A percentile compares a stretch with the other conserved stretches of the same genome.
These are phyloP conservation scores for Eucalyptus albens DNA, from an alignment of 345 rosid genomes.

Conservation along the genomic window DNA sequence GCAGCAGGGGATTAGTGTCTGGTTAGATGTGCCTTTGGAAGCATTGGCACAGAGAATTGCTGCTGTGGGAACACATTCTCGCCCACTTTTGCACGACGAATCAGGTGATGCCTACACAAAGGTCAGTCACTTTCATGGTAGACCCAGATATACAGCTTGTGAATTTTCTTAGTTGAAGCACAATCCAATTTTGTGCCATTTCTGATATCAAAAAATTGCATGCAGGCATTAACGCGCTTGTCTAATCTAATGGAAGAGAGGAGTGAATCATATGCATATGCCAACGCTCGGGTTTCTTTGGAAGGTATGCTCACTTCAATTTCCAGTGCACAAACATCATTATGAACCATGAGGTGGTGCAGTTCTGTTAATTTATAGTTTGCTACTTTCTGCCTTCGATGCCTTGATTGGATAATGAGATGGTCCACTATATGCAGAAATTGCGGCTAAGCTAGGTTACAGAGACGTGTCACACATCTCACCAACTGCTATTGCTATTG, in stretches of 20 bases:
- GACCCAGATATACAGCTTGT: not conserved
- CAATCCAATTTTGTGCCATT: not conserved
- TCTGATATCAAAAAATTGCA: not conserved
- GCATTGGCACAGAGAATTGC: slow-evolving; percentile 88
- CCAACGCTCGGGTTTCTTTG: slow-evolving; percentile 73
- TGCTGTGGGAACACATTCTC: slow-evolving; percentile 82
- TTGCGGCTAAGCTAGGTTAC: slow-evolving; percentile 63
- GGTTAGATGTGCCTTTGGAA: slow-evolving; percentile 95
- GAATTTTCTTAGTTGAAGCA: not conserved
- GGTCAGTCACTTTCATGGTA: slow-evolving; percentile 9
- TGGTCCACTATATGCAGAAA: slow-evolving; percentile 24
- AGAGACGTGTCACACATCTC: slow-evolving; percentile 51
- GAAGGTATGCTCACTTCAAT: slow-evolving; percentile 37
- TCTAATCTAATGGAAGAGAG: slow-evolving; percentile 69
- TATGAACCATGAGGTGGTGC: not conserved
- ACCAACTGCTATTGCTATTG: slow-evolving; percentile 68
- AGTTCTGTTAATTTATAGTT: not conserved
- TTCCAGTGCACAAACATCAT: not conserved
- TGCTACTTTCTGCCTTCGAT: not conserved
- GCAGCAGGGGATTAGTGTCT: slow-evolving; percentile 76
- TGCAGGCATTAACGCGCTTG: slow-evolving; percentile 63
- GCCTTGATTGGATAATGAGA: not conserved
- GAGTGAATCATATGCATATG: slow-evolving; percentile 52
- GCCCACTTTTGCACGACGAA: slow-evolving; percentile 75
- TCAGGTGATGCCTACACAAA: slow-evolving; percentile 71